Conservation (phyloP, 176 grass and related monocot genomes). For the Cenchrus americanus region DNA sequence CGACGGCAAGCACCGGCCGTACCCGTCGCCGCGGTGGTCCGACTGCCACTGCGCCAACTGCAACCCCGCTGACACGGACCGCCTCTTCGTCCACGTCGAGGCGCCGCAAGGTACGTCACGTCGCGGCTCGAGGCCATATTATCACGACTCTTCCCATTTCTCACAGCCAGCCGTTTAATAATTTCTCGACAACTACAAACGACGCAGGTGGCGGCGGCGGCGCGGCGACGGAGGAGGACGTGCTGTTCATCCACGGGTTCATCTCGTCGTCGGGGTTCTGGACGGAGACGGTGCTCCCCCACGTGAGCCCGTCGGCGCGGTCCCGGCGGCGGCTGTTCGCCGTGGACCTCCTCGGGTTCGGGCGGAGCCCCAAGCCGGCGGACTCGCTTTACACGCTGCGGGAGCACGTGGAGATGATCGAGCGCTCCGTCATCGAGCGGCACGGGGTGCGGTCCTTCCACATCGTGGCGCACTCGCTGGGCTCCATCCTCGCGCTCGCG, state of each 20-base stretch:
- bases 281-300: constrained; percentile 76
- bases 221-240: constrained; percentile 46
- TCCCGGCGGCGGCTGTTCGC: constrained; percentile 58
- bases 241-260: constrained; percentile 84
- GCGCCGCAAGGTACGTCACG: constrained; percentile 42
- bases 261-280: constrained; percentile 79
- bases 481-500: constrained; percentile 69
- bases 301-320: constrained; percentile 53
- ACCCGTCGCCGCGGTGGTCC: constrained; percentile 74
- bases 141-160: too few relatives aligned
- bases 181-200: background rate
- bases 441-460: constrained; percentile 63
- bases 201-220: background rate
- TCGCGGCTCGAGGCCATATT: too few relatives aligned
- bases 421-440: constrained; percentile 63
- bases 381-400: constrained; percentile 78
- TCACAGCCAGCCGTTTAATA: too few relatives aligned
- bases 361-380: constrained; percentile 71
- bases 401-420: constrained; percentile 77
- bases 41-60: constrained; percentile 94
- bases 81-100: constrained; percentile 89
- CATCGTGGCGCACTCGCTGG: constrained; percentile 76
- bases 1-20: constrained; percentile 40
- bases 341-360: constrained; percentile 78
- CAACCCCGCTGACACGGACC: constrained; percentile 63